Percentiles rank a stretch among this genome's conserved stretches.
Conservation (phyloP, 805 yeast genomes). For the Ogataea nitratoaversa region DNA sequence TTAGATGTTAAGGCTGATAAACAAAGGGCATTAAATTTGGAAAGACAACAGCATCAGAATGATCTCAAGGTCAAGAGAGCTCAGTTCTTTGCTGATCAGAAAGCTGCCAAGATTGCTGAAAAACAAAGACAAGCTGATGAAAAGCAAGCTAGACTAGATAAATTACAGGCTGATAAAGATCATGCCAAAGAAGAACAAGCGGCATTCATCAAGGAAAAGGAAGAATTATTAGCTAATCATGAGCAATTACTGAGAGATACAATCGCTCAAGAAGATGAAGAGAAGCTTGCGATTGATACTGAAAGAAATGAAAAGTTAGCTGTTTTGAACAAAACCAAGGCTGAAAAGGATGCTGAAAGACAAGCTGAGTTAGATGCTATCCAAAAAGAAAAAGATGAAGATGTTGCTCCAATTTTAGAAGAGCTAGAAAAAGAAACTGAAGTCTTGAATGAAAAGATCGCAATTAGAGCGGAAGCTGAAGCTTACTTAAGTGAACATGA, state of each 20-base stretch:
- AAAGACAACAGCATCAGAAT: slow-evolving; percentile 35
- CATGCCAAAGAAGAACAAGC: slow-evolving; percentile 42
- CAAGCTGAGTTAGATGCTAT: slow-evolving; percentile 41
- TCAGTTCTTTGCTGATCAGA: slow-evolving; percentile 34
- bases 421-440: slow-evolving; percentile 47
- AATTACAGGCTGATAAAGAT: slow-evolving; percentile 46
- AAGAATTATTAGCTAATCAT: slow-evolving; percentile 38
- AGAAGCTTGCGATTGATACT: slow-evolving; percentile 36
- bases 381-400: slow-evolving; percentile 51
- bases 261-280: slow-evolving; percentile 36
- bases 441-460: slow-evolving; percentile 45
- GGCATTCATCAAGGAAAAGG: slow-evolving; percentile 35
- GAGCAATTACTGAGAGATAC: slow-evolving; percentile 39
- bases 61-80: slow-evolving; percentile 39
- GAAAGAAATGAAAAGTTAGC: slow-evolving; percentile 42
- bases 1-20: slow-evolving; percentile 63
- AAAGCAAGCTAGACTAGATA: slow-evolving; percentile 38
- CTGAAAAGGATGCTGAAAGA: slow-evolving; percentile 40
- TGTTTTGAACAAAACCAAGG: slow-evolving; percentile 40
- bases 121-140: slow-evolving; percentile 31
- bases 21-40: slow-evolving; percentile 57
- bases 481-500: slow-evolving; percentile 42
- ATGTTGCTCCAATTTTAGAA: slow-evolving; percentile 50
- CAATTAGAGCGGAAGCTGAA: slow-evolving; percentile 44
- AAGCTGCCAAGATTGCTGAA: slow-evolving; percentile 34